Evolutionary conservation across 2,329 filamentous ascomycete species (phyloP).

Genomic region (Neophaeococcomyces mojaviensis): DNA sequence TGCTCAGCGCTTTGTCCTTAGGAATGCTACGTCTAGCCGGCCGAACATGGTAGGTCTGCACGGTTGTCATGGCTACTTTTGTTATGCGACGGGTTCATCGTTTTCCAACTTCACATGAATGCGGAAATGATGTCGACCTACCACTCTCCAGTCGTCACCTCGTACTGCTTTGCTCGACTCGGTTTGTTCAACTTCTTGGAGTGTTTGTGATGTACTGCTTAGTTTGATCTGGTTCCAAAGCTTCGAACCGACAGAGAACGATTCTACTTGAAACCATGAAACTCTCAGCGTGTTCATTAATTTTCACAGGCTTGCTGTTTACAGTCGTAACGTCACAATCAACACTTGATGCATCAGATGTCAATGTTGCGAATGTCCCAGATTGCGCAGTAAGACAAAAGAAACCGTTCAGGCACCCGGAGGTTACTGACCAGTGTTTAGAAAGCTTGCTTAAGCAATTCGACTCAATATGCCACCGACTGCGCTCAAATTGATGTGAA

Average conservation of each 20-base stretch:
- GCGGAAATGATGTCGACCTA: background rate
- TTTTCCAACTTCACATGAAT: background rate
- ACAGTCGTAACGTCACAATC: background rate
- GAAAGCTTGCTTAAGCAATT: slow-evolving; percentile 23
- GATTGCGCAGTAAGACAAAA: slow-evolving; percentile 18
- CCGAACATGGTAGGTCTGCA: slow-evolving; percentile 1
- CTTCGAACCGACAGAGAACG: background rate
- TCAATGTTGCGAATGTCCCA: slow-evolving; percentile 18
- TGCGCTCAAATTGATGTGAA: slow-evolving; percentile 23
- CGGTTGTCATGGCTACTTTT: slow-evolving; percentile 6
- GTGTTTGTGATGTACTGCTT: background rate
- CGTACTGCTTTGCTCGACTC: background rate
- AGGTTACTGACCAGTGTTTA: slow-evolving; percentile 11
- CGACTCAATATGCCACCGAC: slow-evolving; percentile 17
- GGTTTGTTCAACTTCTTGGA: no score
- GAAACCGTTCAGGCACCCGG: background rate
- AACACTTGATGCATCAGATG: background rate
- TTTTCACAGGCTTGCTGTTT: background rate
- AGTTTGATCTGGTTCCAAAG: no score
- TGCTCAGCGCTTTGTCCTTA: no score
- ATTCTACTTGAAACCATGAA: background rate
- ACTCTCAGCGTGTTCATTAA: background rate
- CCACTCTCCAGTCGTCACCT: background rate
- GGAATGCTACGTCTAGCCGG: no score
- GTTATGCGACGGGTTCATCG: slow-evolving; percentile 4